Evolutionary conservation across 2,329 filamentous ascomycete species (phyloP).

Genomic region (Curvularia spicifera): DNA sequence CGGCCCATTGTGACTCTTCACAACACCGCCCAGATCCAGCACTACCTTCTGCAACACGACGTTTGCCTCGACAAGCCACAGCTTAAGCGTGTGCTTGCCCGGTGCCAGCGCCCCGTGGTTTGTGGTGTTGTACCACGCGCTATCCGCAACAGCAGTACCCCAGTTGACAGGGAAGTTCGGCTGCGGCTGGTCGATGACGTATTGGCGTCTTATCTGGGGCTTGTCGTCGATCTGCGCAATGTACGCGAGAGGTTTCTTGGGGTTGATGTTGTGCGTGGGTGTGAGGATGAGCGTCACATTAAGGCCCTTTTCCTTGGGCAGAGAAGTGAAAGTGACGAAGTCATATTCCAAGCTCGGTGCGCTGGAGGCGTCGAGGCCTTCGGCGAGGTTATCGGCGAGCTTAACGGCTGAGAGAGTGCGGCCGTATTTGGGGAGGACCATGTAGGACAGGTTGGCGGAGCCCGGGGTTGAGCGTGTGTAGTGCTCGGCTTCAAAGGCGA

Average conservation of each 20-base stretch:
- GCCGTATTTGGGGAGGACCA: constrained; percentile 44
- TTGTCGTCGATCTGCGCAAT: constrained; percentile 57
- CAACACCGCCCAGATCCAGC: constrained; percentile 46
- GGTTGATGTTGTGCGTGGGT: constrained; percentile 59
- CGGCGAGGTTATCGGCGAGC: constrained; percentile 35
- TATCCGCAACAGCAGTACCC: constrained; percentile 58
- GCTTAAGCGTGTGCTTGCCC: constrained; percentile 53
- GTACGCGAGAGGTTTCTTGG: constrained; percentile 58
- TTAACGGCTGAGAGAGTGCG: constrained; percentile 48
- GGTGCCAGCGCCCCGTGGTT: constrained; percentile 40
- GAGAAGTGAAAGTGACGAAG: constrained; percentile 47
- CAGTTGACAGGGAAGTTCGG: constrained; percentile 57
- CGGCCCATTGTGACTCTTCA: constrained; percentile 45
- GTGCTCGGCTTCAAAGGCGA: constrained; percentile 49
- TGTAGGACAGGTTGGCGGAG: constrained; percentile 36
- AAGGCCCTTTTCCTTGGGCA: constrained; percentile 38
- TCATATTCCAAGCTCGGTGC: constrained; percentile 48
- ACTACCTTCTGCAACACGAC: constrained; percentile 49
- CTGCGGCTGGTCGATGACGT: constrained; percentile 52
- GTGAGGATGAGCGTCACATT: constrained; percentile 53
- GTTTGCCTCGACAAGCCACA: constrained; percentile 56
- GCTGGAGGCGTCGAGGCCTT: constrained; percentile 35
- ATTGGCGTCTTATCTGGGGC: constrained; percentile 49
- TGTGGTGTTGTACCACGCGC: constrained; percentile 58
- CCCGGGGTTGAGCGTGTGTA: constrained; percentile 41